A percentile compares a stretch with the other conserved stretches of the same genome.
Evolutionary conservation across 305 asterid genomes (phyloP).

Genomic region (Fraxinus paxiana): DNA sequence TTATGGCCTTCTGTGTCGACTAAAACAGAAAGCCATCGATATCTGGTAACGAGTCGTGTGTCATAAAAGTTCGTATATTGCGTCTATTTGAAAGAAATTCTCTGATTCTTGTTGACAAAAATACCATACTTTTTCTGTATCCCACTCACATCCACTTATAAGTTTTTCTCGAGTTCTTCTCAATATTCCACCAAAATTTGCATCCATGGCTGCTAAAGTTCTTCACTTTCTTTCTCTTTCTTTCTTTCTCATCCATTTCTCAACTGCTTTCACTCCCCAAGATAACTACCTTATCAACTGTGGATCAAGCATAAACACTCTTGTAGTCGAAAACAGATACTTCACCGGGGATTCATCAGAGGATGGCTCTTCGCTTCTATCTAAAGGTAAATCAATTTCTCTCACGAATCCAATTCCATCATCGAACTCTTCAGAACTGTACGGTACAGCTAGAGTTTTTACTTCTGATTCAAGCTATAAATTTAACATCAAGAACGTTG

Average conservation of each 20-base stretch:
- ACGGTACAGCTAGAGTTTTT: constrained; percentile 69
- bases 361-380: constrained; percentile 27
- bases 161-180: neutral
- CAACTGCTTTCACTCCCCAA: constrained; percentile 57
- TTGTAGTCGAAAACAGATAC: constrained; percentile 45
- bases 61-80: neutral
- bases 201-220: constrained; percentile 42
- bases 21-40: neutral
- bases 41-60: neutral
- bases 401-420: constrained; percentile 36
- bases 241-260: constrained; percentile 21
- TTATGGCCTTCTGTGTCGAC: neutral
- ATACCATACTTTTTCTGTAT: neutral
- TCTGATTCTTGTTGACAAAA: constrained; percentile 11
- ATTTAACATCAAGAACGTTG: constrained; percentile 47
- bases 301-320: constrained; percentile 46
- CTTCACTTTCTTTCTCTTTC: constrained; percentile 28
- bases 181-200: constrained; percentile 10
- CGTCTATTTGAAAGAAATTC: constrained; percentile 19
- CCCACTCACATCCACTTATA: constrained; percentile 11
- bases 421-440: constrained; percentile 43
- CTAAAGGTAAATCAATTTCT: constrained; percentile 52
- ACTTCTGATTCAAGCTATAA: constrained; percentile 42
- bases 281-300: constrained; percentile 72
- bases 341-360: constrained; percentile 57